A percentile compares a stretch with the other conserved stretches of the same genome.
Conservation (phyloP, 441 rosid species). For the Cnidoscolus chayamansa region DNA sequence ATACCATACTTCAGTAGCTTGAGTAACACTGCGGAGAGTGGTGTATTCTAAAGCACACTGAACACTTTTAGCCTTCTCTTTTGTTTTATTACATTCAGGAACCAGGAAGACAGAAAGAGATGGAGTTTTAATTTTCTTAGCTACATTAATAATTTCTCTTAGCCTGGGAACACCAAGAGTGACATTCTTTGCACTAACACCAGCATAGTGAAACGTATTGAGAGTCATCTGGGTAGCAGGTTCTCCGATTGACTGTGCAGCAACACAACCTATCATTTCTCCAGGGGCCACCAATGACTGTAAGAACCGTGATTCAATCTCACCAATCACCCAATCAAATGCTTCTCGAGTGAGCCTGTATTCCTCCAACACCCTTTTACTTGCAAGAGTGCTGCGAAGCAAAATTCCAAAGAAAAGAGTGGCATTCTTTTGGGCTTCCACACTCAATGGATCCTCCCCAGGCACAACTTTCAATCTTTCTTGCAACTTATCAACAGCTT, state of each 20-base stretch:
- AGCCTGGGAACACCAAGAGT: conserved; percentile 98
- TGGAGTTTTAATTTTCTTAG: conserved; percentile 95
- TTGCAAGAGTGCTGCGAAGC: conserved; percentile 97
- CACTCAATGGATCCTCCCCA: conserved; percentile 83
- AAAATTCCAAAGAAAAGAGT: conserved; percentile 90
- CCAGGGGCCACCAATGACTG: conserved; percentile 97
- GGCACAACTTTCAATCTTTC: conserved; percentile 98
- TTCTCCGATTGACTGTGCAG: conserved; percentile 99
- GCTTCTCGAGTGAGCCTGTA: conserved; percentile 97
- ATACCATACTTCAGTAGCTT: conserved; percentile 98
- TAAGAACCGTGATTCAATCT: conserved; percentile 87
- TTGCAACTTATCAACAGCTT: conserved; percentile 94
- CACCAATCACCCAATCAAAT: conserved; percentile 98
- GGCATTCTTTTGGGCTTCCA: conserved; percentile 99
- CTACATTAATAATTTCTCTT: conserved; percentile 95
- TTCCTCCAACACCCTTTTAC: conserved; percentile 96
- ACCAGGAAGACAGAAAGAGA: conserved; percentile 81
- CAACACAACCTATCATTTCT: conserved; percentile 99
- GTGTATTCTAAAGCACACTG: conserved; percentile 99
- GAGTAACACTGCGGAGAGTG: conserved; percentile 92
- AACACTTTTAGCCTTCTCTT: conserved; percentile 92
- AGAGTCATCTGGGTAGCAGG: conserved; percentile 99
- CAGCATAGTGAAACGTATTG: conserved; percentile 98
- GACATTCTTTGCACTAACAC: conserved; percentile 99
- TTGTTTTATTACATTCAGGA: conserved; percentile 74